phyloP scores from a whole-genome alignment of 148 eudicot species.

The Chenopodium suecicum region DNA sequence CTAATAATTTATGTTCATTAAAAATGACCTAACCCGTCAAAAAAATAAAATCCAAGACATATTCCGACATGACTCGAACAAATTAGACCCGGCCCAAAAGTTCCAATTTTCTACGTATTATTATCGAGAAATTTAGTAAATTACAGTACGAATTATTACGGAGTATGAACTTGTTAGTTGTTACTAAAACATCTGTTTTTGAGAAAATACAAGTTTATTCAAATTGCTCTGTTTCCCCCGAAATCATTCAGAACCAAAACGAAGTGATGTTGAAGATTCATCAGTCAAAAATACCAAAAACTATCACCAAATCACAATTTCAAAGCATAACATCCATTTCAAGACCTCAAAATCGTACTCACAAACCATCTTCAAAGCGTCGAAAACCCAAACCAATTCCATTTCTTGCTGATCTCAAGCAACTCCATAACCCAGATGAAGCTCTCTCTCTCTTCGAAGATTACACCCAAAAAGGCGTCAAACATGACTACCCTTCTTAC shows the following conservation, averaged over 20 bases:
- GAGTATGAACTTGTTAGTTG: no score
- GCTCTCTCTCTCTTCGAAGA: constrained; percentile 53
- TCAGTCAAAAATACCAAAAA: constrained; percentile 4
- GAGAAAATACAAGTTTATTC: no score
- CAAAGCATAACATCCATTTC: background rate
- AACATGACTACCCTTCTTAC: constrained; percentile 86
- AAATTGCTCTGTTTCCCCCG: no score
- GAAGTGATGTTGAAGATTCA: constrained; percentile 16
- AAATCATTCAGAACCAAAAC: background rate
- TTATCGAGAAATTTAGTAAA: no score
- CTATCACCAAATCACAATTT: background rate
- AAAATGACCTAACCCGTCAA: no score
- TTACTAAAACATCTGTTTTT: no score
- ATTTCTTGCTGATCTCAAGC: constrained; percentile 58
- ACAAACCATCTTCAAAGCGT: constrained; percentile 15
- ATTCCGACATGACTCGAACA: no score
- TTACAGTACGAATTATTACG: no score
- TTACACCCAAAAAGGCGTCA: constrained; percentile 52
- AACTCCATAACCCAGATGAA: constrained; percentile 56
- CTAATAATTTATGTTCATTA: no score
- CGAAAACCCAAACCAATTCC: constrained; percentile 44
- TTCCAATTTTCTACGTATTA: no score
- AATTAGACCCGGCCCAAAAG: no score
- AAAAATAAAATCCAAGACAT: no score
- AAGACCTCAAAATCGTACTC: constrained; percentile 5